A percentile compares a stretch with the other conserved stretches of the same genome.
phyloP scores from a whole-genome alignment of 257 asterid genomes.

The Nicotiana sylvestris region DNA sequence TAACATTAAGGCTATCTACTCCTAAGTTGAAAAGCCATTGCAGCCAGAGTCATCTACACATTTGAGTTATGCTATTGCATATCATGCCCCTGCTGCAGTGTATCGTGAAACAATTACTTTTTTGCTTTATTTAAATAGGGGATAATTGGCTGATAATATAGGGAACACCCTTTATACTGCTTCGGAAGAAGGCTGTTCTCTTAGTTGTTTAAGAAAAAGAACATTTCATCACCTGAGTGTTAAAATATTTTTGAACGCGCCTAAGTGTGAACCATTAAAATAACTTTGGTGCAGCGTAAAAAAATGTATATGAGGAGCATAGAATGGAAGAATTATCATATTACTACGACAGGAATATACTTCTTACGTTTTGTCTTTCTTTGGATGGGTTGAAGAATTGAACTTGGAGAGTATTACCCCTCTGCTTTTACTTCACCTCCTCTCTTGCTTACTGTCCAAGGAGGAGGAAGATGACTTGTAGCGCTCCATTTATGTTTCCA shows the following conservation, averaged over 20 bases:
- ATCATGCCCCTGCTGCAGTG: background rate
- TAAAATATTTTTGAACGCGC: background rate
- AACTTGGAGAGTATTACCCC: background rate
- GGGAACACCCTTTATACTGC: background rate
- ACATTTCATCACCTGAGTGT: background rate
- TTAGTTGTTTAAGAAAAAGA: background rate
- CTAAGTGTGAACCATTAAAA: background rate
- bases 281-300: background rate
- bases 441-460: background rate
- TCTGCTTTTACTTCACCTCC: constrained; percentile 4
- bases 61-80: background rate
- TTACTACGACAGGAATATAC: background rate
- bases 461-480: background rate
- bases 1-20: background rate
- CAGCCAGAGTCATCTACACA: background rate
- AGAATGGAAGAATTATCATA: background rate
- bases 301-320: background rate
- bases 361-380: background rate
- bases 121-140: background rate
- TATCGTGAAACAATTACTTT: background rate
- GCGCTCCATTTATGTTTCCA: background rate
- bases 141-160: background rate
- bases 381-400: background rate
- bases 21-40: constrained; percentile 1
- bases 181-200: background rate